These are phyloP conservation scores for Mortierella sp. DNA, from an alignment of 371 early-diverging fungal species.

Conservation along the genomic window DNA sequence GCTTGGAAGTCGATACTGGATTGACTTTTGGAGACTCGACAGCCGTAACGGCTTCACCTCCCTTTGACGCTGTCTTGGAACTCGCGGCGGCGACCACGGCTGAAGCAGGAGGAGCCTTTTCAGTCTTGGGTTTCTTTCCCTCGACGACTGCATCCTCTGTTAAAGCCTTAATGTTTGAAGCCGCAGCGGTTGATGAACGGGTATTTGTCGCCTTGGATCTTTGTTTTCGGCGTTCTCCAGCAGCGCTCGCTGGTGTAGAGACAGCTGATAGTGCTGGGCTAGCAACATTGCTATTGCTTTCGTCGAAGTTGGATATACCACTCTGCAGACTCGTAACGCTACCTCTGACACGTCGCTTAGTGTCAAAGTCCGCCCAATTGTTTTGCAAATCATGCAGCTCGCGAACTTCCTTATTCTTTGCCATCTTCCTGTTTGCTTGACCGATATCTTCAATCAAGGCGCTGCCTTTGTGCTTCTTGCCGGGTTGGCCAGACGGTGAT, in stretches of 20 bases:
- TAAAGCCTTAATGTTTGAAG: neutral
- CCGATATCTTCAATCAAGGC: constrained; percentile 75
- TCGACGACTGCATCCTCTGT: constrained; percentile 21
- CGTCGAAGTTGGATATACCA: constrained; percentile 27
- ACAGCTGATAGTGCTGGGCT: constrained; percentile 34
- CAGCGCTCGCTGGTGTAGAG: constrained; percentile 31
- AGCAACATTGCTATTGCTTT: constrained; percentile 32
- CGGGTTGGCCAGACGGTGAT: constrained; percentile 49
- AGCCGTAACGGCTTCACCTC: constrained; percentile 10
- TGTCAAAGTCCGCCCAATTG: constrained; percentile 26
- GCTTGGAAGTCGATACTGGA: constrained; percentile 5
- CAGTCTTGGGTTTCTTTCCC: constrained; percentile 31
- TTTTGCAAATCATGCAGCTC: constrained; percentile 45
- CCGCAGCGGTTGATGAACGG: constrained; percentile 23
- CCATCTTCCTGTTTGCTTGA: constrained; percentile 62
- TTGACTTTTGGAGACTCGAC: constrained; percentile 10
- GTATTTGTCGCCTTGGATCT: constrained; percentile 24
- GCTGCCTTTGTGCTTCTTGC: constrained; percentile 71
- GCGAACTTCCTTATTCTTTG: constrained; percentile 39
- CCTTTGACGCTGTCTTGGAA: constrained; percentile 2
- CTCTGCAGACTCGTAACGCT: constrained; percentile 18
- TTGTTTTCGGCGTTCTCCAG: constrained; percentile 30
- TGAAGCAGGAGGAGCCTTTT: constrained; percentile 1
- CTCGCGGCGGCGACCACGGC: neutral
- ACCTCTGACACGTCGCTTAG: constrained; percentile 43